Percentiles rank a stretch among this genome's conserved stretches.
Evolutionary conservation across 495 filamentous ascomycete genomes (phyloP).

Genomic region (Trichoderma asperelloides): DNA sequence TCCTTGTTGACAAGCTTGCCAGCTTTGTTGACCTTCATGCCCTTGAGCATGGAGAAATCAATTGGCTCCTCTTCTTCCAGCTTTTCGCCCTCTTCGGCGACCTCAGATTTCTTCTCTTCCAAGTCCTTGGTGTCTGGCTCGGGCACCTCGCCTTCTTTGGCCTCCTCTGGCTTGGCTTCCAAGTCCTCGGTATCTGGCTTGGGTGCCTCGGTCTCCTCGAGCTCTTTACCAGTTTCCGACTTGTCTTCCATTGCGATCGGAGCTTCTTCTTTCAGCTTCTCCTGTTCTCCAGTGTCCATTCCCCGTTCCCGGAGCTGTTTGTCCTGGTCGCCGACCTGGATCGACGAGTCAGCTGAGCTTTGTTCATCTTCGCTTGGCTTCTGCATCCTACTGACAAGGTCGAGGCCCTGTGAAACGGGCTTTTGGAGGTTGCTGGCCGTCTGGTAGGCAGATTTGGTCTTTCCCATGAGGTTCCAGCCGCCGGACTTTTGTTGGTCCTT

Average conservation of each 20-base stretch:
- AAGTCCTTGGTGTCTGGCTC: slow-evolving; percentile 31
- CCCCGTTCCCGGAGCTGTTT: neutral
- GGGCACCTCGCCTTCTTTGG: neutral
- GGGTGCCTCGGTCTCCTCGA: neutral
- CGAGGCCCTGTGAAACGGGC: slow-evolving; percentile 68
- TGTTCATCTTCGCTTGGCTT: neutral
- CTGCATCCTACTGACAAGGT: slow-evolving; percentile 45
- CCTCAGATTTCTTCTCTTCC: too few relatives aligned
- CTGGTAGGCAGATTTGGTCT: slow-evolving; percentile 71
- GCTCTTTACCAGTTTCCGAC: neutral
- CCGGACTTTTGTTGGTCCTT: neutral
- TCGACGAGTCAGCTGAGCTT: neutral
- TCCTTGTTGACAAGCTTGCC: slow-evolving; percentile 66
- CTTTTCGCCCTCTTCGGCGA: slow-evolving; percentile 31
- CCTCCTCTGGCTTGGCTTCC: neutral
- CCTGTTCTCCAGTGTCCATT: neutral
- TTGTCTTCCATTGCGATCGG: neutral
- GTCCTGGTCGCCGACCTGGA: neutral
- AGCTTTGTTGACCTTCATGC: slow-evolving; percentile 65
- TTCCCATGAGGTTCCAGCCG: slow-evolving; percentile 61
- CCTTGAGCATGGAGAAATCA: slow-evolving; percentile 58
- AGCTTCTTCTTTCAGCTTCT: neutral
- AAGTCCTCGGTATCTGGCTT: neutral
- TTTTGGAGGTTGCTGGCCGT: slow-evolving; percentile 79
- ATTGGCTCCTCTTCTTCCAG: slow-evolving; percentile 15